Base-by-base conservation (phyloP, 2,329 filamentous ascomycete genomes). In the Aspergillus sp. region DNA sequence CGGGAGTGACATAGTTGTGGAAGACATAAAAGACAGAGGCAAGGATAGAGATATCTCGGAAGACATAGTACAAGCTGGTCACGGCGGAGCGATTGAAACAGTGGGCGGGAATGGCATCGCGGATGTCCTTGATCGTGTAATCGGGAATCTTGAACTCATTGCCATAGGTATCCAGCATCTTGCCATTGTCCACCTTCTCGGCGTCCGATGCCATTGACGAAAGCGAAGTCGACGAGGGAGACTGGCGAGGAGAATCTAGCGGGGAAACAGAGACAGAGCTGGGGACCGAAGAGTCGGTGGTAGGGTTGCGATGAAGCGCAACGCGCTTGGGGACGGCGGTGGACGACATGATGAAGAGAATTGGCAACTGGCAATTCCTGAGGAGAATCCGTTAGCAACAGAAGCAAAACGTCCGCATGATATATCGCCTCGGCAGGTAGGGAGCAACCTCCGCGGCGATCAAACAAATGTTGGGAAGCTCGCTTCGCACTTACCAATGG, bases 71-170 rank as follows among this genome's bases (percentile, higher is more conserved):
- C 72, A 97, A 81, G 64, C 93, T 89, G 64, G 80, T 86, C 64
- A 85, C 74, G 60, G 85, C 90, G 47, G 91, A 96, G 60, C 95
- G 89, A 81, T 97, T 83, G 77, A 89, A 98, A 85, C 95, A 99
- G 83, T 97, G 95, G 78, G 93, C 91, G 64, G 95, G 95, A 66
- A 99, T 99, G 74, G 95, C 95, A 79, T 96, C 90, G 71, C 91
- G 89, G 73, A 99, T 93, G 73, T 99, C 86, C 83, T 96, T 96
- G 84, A 99, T 96, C 73, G 92, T 96, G 82, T 89, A 99, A 78
- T 98, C 89, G 66, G 95, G 95, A 56, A 96, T 83, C 76, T 91
- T 83, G 81, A 99, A 99, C 71, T 92, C 85, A 77, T 98, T 96
- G 77, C 95, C 95, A 75, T 96, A 95, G 12, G 91, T 93, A 79